Conservation (phyloP, 208 protist species). For the Trypanosomatidae sp. region DNA sequence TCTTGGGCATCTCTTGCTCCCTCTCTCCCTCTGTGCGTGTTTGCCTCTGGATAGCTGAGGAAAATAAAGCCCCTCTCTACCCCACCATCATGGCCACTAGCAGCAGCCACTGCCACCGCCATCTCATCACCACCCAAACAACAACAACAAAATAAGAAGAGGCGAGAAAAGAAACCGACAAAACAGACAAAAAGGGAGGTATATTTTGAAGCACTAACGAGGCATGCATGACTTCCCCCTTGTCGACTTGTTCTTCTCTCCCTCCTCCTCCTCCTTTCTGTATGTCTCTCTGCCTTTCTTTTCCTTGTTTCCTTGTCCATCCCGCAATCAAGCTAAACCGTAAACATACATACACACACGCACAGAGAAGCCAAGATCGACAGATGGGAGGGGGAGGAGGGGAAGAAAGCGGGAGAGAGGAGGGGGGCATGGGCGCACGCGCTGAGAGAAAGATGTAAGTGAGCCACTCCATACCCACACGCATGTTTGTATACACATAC, state of each 20-base stretch:
- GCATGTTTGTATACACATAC: constrained; percentile 8
- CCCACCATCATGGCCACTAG: not conserved
- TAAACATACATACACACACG: not conserved
- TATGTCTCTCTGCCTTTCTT: not conserved
- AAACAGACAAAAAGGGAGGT: not conserved
- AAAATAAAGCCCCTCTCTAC: not conserved
- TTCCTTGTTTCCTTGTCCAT: not conserved
- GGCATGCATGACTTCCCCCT: too few relatives aligned
- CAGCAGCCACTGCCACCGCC: not conserved
- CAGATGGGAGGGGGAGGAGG: not conserved
- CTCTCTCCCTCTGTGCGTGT: not conserved
- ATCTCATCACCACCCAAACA: not conserved
- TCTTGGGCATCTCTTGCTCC: not conserved
- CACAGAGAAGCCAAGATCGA: not conserved
- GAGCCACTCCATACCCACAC: not conserved
- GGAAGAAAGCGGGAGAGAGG: not conserved
- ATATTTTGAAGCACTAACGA: not conserved
- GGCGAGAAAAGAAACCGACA: not conserved
- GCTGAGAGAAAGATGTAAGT: constrained; percentile 4
- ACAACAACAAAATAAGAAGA: not conserved
- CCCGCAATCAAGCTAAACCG: not conserved
- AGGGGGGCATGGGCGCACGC: not conserved
- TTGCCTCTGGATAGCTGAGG: not conserved
- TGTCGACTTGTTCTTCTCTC: too few relatives aligned
- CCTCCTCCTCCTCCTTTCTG: not conserved